These are phyloP conservation scores for Psilocybe subaeruginosa DNA, from an alignment of 768 basidiomycete genomes.

Conservation along the genomic window DNA sequence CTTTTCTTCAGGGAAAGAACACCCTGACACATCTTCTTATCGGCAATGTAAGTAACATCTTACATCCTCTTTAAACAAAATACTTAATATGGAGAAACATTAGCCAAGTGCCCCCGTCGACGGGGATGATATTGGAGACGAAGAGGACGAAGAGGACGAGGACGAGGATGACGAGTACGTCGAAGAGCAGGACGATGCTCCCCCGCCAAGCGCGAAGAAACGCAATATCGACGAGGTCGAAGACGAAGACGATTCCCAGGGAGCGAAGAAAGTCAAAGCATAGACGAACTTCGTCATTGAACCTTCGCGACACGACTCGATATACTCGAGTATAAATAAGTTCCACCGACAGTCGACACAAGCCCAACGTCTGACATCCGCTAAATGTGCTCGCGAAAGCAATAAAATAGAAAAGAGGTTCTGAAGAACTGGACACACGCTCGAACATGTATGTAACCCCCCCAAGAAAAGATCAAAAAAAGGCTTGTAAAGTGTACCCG, in stretches of 20 bases:
- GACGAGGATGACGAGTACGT: constrained; percentile 37
- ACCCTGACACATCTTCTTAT: constrained; percentile 32
- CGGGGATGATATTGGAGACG: constrained; percentile 27
- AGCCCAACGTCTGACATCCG: too few relatives aligned
- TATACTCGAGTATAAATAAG: not conserved
- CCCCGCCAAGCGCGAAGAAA: constrained; percentile 33
- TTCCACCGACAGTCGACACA: not conserved
- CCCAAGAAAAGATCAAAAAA: not conserved
- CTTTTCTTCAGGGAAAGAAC: constrained; percentile 13
- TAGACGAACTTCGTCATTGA: constrained; percentile 20
- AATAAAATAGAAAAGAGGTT: not conserved
- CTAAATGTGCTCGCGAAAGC: not conserved
- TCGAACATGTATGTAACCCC: not conserved
- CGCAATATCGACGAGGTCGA: constrained; percentile 36
- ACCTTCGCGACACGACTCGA: not conserved
- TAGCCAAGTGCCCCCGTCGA: constrained; percentile 32
- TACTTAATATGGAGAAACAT: not conserved
- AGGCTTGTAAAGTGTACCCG: constrained; percentile 6
- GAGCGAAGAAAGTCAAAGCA: constrained; percentile 44
- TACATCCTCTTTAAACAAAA: not conserved
- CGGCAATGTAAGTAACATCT: constrained; percentile 26
- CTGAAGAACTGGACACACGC: not conserved
- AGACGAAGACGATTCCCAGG: constrained; percentile 33
- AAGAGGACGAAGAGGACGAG: constrained; percentile 24
- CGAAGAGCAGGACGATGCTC: constrained; percentile 26